phyloP scores from a whole-genome alignment of 257 asterid genomes.

The Solanum dulcamara region DNA sequence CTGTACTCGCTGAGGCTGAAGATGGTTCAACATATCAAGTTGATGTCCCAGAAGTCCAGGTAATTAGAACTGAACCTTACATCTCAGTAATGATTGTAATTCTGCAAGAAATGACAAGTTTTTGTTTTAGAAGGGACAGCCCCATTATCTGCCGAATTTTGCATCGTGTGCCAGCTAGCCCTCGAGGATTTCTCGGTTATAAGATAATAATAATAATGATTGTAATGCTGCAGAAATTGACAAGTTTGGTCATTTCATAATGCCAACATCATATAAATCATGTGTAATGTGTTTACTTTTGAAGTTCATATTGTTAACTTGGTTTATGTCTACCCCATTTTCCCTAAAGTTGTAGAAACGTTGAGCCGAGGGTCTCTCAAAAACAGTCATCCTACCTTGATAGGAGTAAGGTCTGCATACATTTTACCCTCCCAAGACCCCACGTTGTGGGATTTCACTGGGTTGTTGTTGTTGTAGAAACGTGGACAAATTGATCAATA shows the following conservation, averaged over 20 bases:
- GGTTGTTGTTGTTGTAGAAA: too few species aligned
- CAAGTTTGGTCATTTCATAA: too few species aligned
- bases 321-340: neutral
- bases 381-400: too few species aligned
- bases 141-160: too few species aligned
- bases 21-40: conserved; percentile 71
- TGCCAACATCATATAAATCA: neutral
- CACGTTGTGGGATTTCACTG: too few species aligned
- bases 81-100: neutral
- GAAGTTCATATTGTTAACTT: neutral
- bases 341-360: neutral
- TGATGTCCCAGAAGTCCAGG: conserved; percentile 75
- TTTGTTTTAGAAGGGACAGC: neutral
- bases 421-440: too few species aligned
- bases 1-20: conserved; percentile 59
- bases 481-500: neutral
- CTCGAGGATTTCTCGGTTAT: too few species aligned
- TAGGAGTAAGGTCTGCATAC: too few species aligned
- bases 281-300: neutral
- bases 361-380: too few species aligned
- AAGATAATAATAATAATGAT: too few species aligned
- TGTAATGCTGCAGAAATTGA: too few species aligned
- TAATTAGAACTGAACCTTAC: conserved; percentile 5
- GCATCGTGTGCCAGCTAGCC: too few species aligned
- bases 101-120: neutral